phyloP scores from a whole-genome alignment of 116 monocot species.

The Thalassia testudinum region DNA sequence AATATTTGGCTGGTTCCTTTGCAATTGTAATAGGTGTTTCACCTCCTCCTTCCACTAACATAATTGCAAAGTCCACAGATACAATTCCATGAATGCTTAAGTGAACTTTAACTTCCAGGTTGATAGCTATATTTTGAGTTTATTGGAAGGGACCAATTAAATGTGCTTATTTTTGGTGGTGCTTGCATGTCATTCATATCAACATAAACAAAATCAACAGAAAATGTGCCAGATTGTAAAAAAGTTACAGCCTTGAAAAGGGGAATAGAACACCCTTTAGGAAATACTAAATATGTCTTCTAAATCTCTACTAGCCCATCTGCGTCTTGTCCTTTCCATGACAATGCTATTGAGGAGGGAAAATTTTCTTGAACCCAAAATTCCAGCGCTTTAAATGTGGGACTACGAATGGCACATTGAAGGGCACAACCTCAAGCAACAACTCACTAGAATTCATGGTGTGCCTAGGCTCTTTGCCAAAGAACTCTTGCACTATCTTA shows the following conservation, averaged over 20 bases:
- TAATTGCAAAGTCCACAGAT: slow-evolving; percentile 59
- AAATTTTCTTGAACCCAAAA: slow-evolving; percentile 86
- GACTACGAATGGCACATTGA: slow-evolving; percentile 84
- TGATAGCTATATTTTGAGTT: slow-evolving; percentile 40
- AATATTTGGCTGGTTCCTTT: slow-evolving; percentile 17
- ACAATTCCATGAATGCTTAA: slow-evolving; percentile 90
- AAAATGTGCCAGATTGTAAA: slow-evolving; percentile 50
- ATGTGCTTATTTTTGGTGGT: slow-evolving; percentile 59
- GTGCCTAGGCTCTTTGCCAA: slow-evolving; percentile 65
- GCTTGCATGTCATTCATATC: slow-evolving; percentile 24
- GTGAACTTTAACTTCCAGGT: slow-evolving; percentile 69
- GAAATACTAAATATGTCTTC: slow-evolving; percentile 57
- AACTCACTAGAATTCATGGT: slow-evolving; percentile 93
- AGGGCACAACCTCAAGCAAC: slow-evolving; percentile 88
- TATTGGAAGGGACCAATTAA: slow-evolving; percentile 89
- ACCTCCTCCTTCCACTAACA: slow-evolving; percentile 82
- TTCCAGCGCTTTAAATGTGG: slow-evolving; percentile 77
- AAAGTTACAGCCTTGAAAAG: slow-evolving; percentile 58
- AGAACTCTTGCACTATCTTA: slow-evolving; percentile 59
- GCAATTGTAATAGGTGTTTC: slow-evolving; percentile 44
- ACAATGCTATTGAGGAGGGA: slow-evolving; percentile 57
- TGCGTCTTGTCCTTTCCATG: slow-evolving; percentile 52
- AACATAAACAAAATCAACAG: too few relatives aligned
- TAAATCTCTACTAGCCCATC: slow-evolving; percentile 20
- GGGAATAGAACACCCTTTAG: slow-evolving; percentile 70